Percentiles rank a stretch among this genome's conserved stretches.
Conservation (phyloP, 306 rosid species). For the Cicer chorassanicum region DNA sequence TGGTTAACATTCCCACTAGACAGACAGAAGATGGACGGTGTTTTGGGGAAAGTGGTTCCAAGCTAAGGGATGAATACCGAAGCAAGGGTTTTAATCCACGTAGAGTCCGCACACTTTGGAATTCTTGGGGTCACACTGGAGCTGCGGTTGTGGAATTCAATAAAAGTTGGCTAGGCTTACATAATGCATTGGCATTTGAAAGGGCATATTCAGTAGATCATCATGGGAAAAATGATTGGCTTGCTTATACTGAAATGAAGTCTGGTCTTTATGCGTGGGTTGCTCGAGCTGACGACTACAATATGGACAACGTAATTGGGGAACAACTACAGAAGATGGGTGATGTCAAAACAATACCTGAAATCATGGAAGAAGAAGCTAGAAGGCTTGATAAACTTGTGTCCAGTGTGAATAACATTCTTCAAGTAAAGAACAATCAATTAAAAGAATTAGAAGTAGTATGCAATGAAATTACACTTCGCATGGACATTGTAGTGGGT, state of each 20-base stretch:
- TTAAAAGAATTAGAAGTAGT: conserved; percentile 69
- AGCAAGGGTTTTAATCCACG: conserved; percentile 75
- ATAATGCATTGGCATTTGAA: conserved; percentile 83
- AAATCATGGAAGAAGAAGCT: conserved; percentile 82
- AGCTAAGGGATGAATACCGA: conserved; percentile 80
- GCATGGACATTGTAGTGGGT: conserved; percentile 50
- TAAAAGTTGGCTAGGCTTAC: conserved; percentile 82
- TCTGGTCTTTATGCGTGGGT: conserved; percentile 89
- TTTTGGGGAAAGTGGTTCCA: conserved; percentile 90
- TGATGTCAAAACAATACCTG: conserved; percentile 71
- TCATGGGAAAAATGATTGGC: conserved; percentile 82
- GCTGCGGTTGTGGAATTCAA: conserved; percentile 76
- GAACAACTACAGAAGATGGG: conserved; percentile 73
- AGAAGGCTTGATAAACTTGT: conserved; percentile 69
- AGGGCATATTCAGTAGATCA: conserved; percentile 69
- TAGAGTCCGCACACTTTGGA: conserved; percentile 73
- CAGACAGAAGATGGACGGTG: conserved; percentile 66
- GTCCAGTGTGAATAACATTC: conserved; percentile 64
- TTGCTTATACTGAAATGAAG: conserved; percentile 50
- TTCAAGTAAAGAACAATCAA: conserved; percentile 66
- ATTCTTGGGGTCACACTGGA: conserved; percentile 79
- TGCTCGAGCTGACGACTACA: conserved; percentile 83
- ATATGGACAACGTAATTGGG: conserved; percentile 61
- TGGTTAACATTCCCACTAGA: conserved; percentile 78
- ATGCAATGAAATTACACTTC: conserved; percentile 63